Evolutionary conservation across 2,329 filamentous ascomycete species (phyloP).

Genomic region (Achaetomium macrosporum): DNA sequence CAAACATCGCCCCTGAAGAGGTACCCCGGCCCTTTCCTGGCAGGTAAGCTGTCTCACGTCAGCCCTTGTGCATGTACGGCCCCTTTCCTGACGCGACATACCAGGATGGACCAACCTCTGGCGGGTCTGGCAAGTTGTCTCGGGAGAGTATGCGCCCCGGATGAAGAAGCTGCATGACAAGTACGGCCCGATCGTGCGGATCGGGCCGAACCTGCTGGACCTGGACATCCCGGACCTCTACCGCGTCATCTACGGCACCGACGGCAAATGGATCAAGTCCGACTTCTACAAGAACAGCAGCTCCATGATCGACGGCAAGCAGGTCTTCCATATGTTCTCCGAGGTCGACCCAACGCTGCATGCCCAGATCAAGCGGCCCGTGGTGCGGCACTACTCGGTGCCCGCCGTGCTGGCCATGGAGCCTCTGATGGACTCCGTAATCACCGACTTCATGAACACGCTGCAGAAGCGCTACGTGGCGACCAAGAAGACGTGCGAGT

Average conservation of each 20-base stretch:
- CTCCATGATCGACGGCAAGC: conserved; percentile 31
- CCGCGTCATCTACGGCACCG: conserved; percentile 31
- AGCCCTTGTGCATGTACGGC: too few species aligned
- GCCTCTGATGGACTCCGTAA: conserved; percentile 29
- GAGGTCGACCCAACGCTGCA: conserved; percentile 30
- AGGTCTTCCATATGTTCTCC: conserved; percentile 36
- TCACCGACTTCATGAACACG: conserved; percentile 28
- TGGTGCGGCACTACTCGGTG: conserved; percentile 33
- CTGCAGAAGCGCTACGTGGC: conserved; percentile 30
- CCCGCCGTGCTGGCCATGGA: conserved; percentile 27
- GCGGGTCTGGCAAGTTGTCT: conserved; percentile 27
- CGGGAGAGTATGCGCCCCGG: conserved; percentile 24
- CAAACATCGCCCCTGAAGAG: conserved; percentile 29
- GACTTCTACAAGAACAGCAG: conserved; percentile 35
- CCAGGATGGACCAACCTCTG: conserved; percentile 33
- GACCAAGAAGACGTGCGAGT: conserved; percentile 27
- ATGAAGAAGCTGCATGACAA: conserved; percentile 33
- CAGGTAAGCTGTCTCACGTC: conserved; percentile 7
- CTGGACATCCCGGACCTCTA: conserved; percentile 49
- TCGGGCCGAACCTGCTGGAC: conserved; percentile 42
- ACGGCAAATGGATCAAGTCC: conserved; percentile 29
- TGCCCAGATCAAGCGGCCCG: conserved; percentile 32
- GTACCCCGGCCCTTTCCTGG: conserved; percentile 30
- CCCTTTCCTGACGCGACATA: conserved; percentile 6
- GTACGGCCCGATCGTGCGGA: conserved; percentile 34